Conservation (phyloP, 202 grass and related monocot species). For the Setaria italica region DNA sequence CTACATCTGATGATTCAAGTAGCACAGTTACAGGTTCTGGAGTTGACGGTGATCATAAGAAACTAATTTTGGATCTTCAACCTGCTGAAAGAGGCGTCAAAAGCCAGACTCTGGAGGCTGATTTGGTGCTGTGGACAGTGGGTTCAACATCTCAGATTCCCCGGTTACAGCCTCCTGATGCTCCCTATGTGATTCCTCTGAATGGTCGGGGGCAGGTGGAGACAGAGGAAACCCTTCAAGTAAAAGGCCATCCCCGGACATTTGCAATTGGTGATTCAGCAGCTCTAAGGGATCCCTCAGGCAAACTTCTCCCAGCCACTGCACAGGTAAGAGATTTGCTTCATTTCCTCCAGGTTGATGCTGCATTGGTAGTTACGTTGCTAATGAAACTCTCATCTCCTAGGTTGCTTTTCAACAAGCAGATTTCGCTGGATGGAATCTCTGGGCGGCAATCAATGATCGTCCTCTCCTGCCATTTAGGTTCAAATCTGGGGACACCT, state of each 20-base stretch:
- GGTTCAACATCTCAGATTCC: constrained; percentile 83
- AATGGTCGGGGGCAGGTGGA: constrained; percentile 91
- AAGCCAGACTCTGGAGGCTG: constrained; percentile 64
- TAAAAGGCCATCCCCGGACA: constrained; percentile 85
- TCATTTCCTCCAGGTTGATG: neutral
- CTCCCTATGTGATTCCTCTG: constrained; percentile 66
- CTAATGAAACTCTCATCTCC: constrained; percentile 12
- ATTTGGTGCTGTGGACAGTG: constrained; percentile 95
- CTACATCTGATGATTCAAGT: constrained; percentile 59
- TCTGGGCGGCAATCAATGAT: constrained; percentile 95
- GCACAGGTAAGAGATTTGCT: constrained; percentile 66
- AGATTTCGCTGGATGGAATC: constrained; percentile 92
- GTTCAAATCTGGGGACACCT: constrained; percentile 34
- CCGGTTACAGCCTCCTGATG: constrained; percentile 68
- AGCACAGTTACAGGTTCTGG: constrained; percentile 32
- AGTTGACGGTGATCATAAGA: constrained; percentile 49
- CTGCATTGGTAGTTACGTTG: constrained; percentile 6
- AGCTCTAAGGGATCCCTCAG: constrained; percentile 81
- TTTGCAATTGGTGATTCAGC: constrained; percentile 98
- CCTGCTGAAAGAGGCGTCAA: constrained; percentile 81
- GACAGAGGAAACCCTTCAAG: constrained; percentile 91
- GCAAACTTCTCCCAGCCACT: constrained; percentile 79
- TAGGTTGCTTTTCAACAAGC: constrained; percentile 99
- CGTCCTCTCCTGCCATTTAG: constrained; percentile 89
- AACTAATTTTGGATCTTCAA: constrained; percentile 85